These are phyloP conservation scores for Eucalyptus pauciflora DNA, from an alignment of 345 rosid genomes.

Conservation along the genomic window DNA sequence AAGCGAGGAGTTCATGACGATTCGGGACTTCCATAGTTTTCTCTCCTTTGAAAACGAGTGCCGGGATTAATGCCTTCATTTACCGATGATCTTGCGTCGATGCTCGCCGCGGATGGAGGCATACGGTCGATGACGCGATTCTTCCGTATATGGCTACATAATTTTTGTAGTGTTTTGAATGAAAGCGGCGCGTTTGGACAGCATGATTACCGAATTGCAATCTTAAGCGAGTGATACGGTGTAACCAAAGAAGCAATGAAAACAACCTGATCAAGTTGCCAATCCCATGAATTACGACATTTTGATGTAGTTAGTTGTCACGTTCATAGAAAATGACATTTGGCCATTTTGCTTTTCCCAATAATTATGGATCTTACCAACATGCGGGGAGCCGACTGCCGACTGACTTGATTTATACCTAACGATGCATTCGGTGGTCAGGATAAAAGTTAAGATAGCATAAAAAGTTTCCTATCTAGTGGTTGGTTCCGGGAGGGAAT, in stretches of 20 bases:
- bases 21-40: background rate
- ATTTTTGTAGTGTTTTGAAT: background rate
- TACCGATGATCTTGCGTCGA: no score
- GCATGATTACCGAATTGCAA: background rate
- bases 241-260: background rate
- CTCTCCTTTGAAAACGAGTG: no score
- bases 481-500: no score
- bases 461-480: background rate
- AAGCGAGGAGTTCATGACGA: background rate
- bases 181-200: background rate
- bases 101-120: background rate
- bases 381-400: fast-evolving
- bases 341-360: background rate
- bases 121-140: background rate
- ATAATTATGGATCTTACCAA: background rate
- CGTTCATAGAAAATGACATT: background rate
- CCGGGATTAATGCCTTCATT: no score
- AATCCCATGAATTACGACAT: background rate
- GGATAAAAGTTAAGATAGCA: background rate
- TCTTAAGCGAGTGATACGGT: background rate
- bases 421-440: background rate
- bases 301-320: background rate
- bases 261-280: background rate
- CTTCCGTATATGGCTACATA: background rate
- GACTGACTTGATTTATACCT: background rate